A percentile compares a stretch with the other conserved stretches of the same genome.
Conservation (phyloP, 2,329 filamentous ascomycete species). For the Monosporascus sp. region DNA sequence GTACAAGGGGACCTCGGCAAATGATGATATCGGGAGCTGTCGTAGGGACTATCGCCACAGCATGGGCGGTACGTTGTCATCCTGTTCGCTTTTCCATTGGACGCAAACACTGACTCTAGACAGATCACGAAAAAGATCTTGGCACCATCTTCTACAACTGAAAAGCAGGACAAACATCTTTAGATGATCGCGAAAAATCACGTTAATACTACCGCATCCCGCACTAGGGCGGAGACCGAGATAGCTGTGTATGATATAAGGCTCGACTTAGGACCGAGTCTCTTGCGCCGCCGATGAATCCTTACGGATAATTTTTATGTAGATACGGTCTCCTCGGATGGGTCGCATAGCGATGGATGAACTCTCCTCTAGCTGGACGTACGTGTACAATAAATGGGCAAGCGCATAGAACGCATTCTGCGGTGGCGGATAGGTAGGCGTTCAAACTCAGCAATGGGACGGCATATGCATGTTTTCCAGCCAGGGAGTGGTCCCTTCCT, state of each 20-base stretch:
- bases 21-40: conserved; percentile 94
- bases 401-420: conserved; percentile 39
- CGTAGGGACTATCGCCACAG: conserved; percentile 77
- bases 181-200: conserved; percentile 7
- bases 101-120: conserved; percentile 13
- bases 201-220: conserved; percentile 2
- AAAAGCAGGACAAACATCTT: conserved; percentile 13
- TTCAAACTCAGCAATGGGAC: conserved; percentile 22
- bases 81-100: conserved; percentile 1
- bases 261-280: conserved; percentile 10
- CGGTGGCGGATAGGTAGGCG: conserved; percentile 27
- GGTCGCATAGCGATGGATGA: conserved; percentile 41
- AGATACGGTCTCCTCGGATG: conserved; percentile 14
- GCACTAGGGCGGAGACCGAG: conserved; percentile 6
- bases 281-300: conserved; percentile 13
- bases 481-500: conserved; percentile 4
- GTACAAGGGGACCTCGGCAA: conserved; percentile 79
- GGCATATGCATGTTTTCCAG: conserved; percentile 20
- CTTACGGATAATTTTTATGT: conserved; percentile 14
- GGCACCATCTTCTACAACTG: conserved; percentile 8
- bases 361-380: conserved; percentile 47
- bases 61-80: conserved; percentile 73
- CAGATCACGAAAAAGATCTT: conserved; percentile 25
- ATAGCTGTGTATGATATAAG: conserved; percentile 24
- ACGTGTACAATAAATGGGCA: conserved; percentile 46